Conservation (phyloP, 1,139 yeast genomes). For the Debaryomyces fabryi region DNA sequence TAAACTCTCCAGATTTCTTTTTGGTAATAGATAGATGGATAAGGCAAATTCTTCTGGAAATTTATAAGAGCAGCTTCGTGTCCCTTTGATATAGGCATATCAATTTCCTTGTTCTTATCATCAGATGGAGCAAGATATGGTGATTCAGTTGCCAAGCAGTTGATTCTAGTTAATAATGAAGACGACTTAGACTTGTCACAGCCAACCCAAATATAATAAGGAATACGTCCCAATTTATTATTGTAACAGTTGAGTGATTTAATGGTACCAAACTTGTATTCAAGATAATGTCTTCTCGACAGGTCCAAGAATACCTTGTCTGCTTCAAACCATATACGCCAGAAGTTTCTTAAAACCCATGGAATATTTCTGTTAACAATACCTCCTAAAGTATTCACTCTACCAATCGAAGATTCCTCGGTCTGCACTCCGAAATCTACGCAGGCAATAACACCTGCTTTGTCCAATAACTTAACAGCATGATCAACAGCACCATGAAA, state of each 20-base stretch:
- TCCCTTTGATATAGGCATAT: slow-evolving; percentile 59
- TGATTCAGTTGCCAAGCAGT: slow-evolving; percentile 76
- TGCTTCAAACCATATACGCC: slow-evolving; percentile 89
- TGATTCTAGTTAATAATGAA: slow-evolving; percentile 62
- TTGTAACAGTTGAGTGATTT: slow-evolving; percentile 72
- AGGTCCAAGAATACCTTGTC: slow-evolving; percentile 81
- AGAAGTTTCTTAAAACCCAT: slow-evolving; percentile 76
- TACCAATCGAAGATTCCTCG: slow-evolving; percentile 64
- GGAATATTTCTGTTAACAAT: slow-evolving; percentile 69
- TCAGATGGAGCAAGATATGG: slow-evolving; percentile 71
- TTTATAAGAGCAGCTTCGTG: slow-evolving; percentile 74
- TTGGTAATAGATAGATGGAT: slow-evolving; percentile 79
- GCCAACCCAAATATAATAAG: slow-evolving; percentile 83
- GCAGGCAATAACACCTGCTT: slow-evolving; percentile 63
- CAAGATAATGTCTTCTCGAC: slow-evolving; percentile 79
- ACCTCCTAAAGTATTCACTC: slow-evolving; percentile 76
- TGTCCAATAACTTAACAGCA: slow-evolving; percentile 54
- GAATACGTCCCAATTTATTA: slow-evolving; percentile 66
- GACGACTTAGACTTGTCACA: slow-evolving; percentile 69
- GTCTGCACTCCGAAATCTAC: slow-evolving; percentile 84
- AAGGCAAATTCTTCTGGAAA: slow-evolving; percentile 67
- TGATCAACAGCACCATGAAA: slow-evolving; percentile 81
- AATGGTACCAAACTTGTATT: slow-evolving; percentile 77
- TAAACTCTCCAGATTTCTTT: slow-evolving; percentile 76
- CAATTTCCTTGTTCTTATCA: slow-evolving; percentile 27